A percentile compares a stretch with the other conserved stretches of the same genome.
Evolutionary conservation across 2,329 filamentous ascomycete genomes (phyloP).

Genomic region (Pezicula carpinea): DNA sequence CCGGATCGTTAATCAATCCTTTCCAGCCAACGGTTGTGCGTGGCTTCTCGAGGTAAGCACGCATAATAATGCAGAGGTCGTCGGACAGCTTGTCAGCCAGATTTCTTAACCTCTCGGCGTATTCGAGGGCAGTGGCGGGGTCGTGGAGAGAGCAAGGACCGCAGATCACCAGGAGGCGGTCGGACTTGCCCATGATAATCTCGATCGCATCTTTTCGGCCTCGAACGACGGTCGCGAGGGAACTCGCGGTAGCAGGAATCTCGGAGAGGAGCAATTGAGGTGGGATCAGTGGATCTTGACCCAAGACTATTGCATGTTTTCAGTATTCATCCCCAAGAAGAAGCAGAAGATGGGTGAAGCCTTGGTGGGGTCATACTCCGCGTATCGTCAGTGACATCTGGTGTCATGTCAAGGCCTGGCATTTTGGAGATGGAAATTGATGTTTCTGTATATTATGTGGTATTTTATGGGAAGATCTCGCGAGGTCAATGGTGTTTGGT

Average conservation of each 20-base stretch:
- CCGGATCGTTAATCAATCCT: constrained; percentile 97
- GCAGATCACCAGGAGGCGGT: constrained; percentile 89
- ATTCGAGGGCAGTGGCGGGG: constrained; percentile 81
- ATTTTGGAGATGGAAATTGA: constrained; percentile 14
- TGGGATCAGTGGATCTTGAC: constrained; percentile 89
- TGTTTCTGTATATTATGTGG: too few relatives aligned
- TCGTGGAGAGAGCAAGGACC: constrained; percentile 98
- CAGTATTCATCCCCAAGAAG: constrained; percentile 8
- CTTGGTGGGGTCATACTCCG: constrained; percentile 37
- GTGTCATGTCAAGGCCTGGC: constrained; percentile 24
- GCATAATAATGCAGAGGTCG: constrained; percentile 93
- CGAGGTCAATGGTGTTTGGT: too few relatives aligned
- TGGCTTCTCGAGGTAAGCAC: constrained; percentile 97
- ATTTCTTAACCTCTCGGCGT: constrained; percentile 72
- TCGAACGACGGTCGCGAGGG: constrained; percentile 65
- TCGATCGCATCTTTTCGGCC: constrained; percentile 56
- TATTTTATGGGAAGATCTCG: too few relatives aligned
- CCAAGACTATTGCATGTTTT: constrained; percentile 61
- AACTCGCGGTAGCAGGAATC: constrained; percentile 64
- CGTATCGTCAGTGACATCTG: constrained; percentile 42
- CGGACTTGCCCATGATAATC: constrained; percentile 36
- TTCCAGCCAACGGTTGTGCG: constrained; percentile 99
- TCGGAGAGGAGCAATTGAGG: constrained; percentile 83
- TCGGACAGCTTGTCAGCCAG: constrained; percentile 74
- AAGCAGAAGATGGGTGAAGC: background rate